Base-by-base conservation (phyloP, 805 yeast species). In the Wickerhamomyces kurtzmanii region DNA sequence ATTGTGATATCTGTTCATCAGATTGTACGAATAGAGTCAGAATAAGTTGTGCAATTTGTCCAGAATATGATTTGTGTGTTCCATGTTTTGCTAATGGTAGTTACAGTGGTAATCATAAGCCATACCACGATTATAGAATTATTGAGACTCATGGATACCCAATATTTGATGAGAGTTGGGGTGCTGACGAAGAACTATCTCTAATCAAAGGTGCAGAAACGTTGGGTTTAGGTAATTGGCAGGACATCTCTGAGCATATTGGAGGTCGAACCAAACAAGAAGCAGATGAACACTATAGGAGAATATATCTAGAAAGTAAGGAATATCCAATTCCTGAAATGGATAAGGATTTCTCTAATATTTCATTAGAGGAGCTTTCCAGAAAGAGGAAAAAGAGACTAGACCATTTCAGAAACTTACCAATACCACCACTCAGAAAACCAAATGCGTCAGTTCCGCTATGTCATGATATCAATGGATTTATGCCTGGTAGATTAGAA, bases 401-500 rank as follows among this genome's bases (percentile, higher is more conserved):
- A 22, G 95, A 89, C 35, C 65, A 63, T 10, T 71, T 87, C 35
- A 67, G 75, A 39, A 75, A 74, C 37, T 57, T 75, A 34, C 86
- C 93, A 6, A 55, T 83, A 37, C 93, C 93, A 9, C 91, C 93
- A 17, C 87, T 86, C 29, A 73, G 76, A 35, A 91, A 89, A 49
- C 85, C 93, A 5, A 75, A 82, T 26, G 87, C 96, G 0, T 85
- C 96, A 6, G 89, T 82, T 6, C 99, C 99, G 1, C 68, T 91
- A 32, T 87, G 97, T 57, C 96, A 93, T 47, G 97, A 93, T 45
- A 74, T 91, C 36, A 97, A 91, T 52, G 96, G 96, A 3, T 91
- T 77, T 51, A 91, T 91, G 99, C 99, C 99, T 22, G 99, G 97
- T 23, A 73, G 99, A 46, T 61, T 91, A 36, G 99, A 91, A 53